Conservation (phyloP, 768 basidiomycete species). For the Auricularia cornea region DNA sequence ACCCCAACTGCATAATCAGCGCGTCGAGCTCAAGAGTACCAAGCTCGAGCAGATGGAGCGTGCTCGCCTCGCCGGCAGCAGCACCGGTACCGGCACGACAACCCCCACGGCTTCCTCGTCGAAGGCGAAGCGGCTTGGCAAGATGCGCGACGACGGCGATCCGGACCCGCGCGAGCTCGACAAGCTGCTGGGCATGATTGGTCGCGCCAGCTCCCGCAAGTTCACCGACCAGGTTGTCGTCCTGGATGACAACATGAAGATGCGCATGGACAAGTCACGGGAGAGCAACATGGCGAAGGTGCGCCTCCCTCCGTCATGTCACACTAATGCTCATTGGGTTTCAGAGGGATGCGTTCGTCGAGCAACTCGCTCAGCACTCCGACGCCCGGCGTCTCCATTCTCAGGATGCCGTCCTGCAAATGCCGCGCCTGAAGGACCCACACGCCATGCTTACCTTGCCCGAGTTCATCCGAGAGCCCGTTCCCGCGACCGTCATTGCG, state of each 20-base stretch:
- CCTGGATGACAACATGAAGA: conserved; percentile 48
- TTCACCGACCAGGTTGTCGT: conserved; percentile 63
- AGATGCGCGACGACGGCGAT: conserved; percentile 28
- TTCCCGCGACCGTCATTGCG: conserved; percentile 29
- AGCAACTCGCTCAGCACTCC: conserved; percentile 63
- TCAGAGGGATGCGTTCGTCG: conserved; percentile 72
- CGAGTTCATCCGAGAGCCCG: conserved; percentile 53
- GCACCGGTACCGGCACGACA: conserved; percentile 18
- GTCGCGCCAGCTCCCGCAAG: conserved; percentile 60
- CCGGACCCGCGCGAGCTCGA: conserved; percentile 45
- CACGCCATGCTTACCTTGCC: conserved; percentile 49
- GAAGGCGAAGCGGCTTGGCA: conserved; percentile 43
- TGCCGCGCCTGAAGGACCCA: conserved; percentile 32
- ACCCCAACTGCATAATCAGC: conserved; percentile 85
- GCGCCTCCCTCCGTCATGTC: conserved; percentile 10
- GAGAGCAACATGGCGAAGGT: conserved; percentile 60
- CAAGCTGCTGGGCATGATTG: conserved; percentile 41
- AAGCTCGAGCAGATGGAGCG: conserved; percentile 69
- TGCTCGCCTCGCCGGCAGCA: conserved; percentile 36
- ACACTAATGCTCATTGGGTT: conserved; percentile 4
- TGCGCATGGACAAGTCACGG: conserved; percentile 44
- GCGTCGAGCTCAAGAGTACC: conserved; percentile 75
- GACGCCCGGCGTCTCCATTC: conserved; percentile 62
- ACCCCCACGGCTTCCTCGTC: conserved; percentile 7
- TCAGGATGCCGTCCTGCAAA: conserved; percentile 64